Base-by-base conservation (phyloP, 306 rosid genomes). In the Vigna nakashimae region DNA sequence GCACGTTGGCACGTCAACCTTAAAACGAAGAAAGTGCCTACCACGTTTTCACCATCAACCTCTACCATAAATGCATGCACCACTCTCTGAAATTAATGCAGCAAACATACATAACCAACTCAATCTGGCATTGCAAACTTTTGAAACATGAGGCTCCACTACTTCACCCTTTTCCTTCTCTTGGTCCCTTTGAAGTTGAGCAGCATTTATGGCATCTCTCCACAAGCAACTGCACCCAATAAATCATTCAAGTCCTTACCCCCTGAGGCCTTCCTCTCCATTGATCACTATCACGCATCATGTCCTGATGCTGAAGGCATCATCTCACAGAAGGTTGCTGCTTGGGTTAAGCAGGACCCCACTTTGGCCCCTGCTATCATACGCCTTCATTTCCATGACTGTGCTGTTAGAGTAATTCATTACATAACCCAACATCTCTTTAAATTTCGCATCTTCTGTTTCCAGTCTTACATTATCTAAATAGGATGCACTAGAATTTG, bases 321-420 rank as follows among this genome's bases (percentile, higher is more conserved):
- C 55, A 90, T 94, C 76, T 88, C 84, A 43, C 84, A 83, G 14
- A 88, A 66, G 69, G 88, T 89, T 14, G 63, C 78, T 65, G 87
- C 92, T 57, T 92, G 97, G 97, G 45, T 87, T 72, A 22, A 84
- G 24, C 88, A 84, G 43, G 97, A 94, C 69, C 82, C 79, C 38
- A 90, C 97, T 4, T 80, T 90, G 84, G 97, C 95, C 57, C 85
- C 97, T 36, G 64, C 90, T 67, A 81, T 94, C 70, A 88, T 92
- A 56, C 95, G 95, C 58, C 73, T 94, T 53, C 97, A 94, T 69
- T 94, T 92, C 76, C 98, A 92, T 49, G 98, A 92, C 20, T 92
- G 97, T 18, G 91, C 87, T 7, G 53, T 94, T 53, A 88, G 97
- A 82, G 97, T 94, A 84, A 83, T 49, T 49, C 7, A 9, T 84